Conservation (phyloP, 768 basidiomycete species). For the Myochromella boudieri region DNA sequence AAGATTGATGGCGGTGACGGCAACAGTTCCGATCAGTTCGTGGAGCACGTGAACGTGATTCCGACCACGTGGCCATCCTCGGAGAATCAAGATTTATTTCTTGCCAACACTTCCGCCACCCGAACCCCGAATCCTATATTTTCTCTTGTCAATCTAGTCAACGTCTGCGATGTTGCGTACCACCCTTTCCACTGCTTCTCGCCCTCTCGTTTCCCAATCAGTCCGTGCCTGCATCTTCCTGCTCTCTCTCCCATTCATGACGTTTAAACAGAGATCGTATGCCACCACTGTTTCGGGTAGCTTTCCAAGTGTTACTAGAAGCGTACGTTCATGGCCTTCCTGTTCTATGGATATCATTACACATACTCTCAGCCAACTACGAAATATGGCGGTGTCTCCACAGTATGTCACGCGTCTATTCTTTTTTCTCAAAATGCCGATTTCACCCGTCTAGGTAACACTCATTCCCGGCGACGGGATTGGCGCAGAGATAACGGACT, state of each 20-base stretch:
- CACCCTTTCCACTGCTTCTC: constrained; percentile 55
- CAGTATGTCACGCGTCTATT: constrained; percentile 47
- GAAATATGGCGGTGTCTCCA: constrained; percentile 93
- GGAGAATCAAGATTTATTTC: constrained; percentile 16
- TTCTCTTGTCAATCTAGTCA: constrained; percentile 25
- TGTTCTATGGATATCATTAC: constrained; percentile 12
- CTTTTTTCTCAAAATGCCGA: constrained; percentile 18
- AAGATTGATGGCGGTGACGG: too few species aligned
- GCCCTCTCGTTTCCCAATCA: constrained; percentile 50
- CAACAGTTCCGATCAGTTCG: constrained; percentile 8
- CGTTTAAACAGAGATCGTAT: constrained; percentile 46
- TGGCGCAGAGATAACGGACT: constrained; percentile 95
- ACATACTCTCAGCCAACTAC: constrained; percentile 60
- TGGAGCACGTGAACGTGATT: constrained; percentile 15
- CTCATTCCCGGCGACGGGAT: constrained; percentile 98
- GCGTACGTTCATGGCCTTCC: constrained; percentile 44
- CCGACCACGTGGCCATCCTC: constrained; percentile 13
- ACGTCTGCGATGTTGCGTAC: constrained; percentile 64
- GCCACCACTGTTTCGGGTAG: constrained; percentile 80
- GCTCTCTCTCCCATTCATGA: not conserved
- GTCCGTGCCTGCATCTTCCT: constrained; percentile 34
- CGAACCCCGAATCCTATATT: constrained; percentile 31
- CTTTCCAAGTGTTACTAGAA: constrained; percentile 71
- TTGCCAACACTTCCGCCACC: constrained; percentile 12
- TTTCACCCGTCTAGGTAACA: constrained; percentile 65